Percentiles rank a stretch among this genome's conserved stretches.
Evolutionary conservation across 2,329 filamentous ascomycete genomes (phyloP).

Genomic region (Sphaerulina populicola): DNA sequence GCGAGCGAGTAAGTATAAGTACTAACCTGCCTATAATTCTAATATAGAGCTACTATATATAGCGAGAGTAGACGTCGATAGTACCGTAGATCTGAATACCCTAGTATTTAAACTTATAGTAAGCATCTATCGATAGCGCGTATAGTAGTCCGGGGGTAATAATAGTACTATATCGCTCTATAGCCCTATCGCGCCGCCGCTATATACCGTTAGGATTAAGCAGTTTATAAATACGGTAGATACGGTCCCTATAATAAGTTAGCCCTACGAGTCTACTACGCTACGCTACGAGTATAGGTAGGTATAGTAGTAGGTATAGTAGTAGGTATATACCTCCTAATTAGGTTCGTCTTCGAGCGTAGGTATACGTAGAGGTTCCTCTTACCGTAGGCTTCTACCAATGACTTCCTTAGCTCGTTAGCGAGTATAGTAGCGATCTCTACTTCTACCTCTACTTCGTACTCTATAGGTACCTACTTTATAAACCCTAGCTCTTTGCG

Average conservation of each 20-base stretch:
- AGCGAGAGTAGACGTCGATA: not conserved
- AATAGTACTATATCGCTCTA: not conserved
- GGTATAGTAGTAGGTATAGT: too few relatives aligned
- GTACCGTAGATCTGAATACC: not conserved
- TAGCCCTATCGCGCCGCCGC: not conserved
- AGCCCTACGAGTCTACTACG: too few relatives aligned
- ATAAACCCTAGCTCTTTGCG: not conserved
- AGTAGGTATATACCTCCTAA: not conserved
- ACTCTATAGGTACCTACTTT: not conserved
- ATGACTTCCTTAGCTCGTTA: not conserved
- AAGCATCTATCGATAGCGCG: not conserved
- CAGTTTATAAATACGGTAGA: not conserved
- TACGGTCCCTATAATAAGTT: not conserved
- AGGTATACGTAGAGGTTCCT: not conserved
- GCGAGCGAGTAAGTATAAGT: too few relatives aligned
- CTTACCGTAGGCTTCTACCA: not conserved
- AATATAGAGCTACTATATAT: not conserved
- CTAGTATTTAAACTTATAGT: not conserved
- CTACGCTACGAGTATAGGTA: not conserved
- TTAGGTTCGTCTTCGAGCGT: not conserved
- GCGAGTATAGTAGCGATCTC: not conserved
- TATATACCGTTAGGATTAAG: not conserved
- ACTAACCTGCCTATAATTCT: not conserved
- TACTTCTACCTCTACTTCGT: not conserved
- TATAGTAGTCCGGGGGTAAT: not conserved